Evolutionary conservation across 164 flowering plant genomes (phyloP).

Genomic region (Aristolochia contorta): DNA sequence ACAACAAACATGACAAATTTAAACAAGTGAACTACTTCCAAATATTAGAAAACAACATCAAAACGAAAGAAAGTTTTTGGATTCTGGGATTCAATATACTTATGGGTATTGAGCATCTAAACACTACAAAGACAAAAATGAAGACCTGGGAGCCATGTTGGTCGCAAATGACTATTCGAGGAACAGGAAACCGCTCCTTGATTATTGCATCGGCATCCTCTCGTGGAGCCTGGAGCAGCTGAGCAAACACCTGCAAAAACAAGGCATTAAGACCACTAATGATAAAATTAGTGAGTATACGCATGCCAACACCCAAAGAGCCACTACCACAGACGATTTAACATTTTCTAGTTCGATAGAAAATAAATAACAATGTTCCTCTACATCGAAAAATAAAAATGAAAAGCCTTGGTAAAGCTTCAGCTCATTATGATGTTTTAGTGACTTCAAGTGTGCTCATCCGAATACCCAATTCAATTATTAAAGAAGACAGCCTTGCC

Average conservation of each 20-base stretch:
- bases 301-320: no score
- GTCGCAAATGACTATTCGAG: conserved; percentile 89
- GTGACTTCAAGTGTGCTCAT: no score
- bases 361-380: no score
- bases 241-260: conserved; percentile 64
- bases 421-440: no score
- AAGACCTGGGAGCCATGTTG: conserved; percentile 95
- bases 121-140: conserved; percentile 1
- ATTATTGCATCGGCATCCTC: conserved; percentile 72
- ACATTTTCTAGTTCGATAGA: no score
- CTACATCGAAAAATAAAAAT: no score
- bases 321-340: no score
- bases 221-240: conserved; percentile 65
- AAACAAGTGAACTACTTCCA: neutral
- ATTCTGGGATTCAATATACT: neutral
- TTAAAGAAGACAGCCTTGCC: no score
- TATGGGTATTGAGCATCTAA: no score
- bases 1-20: conserved; percentile 10
- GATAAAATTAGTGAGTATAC: neutral
- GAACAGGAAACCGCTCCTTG: conserved; percentile 88
- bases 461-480: no score
- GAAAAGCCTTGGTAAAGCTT: no score
- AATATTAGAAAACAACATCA: neutral
- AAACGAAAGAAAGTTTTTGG: neutral
- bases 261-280: neutral